These are phyloP conservation scores for Davidsoniella neocaledoniae DNA, from an alignment of 2,329 filamentous ascomycete genomes.

Conservation along the genomic window DNA sequence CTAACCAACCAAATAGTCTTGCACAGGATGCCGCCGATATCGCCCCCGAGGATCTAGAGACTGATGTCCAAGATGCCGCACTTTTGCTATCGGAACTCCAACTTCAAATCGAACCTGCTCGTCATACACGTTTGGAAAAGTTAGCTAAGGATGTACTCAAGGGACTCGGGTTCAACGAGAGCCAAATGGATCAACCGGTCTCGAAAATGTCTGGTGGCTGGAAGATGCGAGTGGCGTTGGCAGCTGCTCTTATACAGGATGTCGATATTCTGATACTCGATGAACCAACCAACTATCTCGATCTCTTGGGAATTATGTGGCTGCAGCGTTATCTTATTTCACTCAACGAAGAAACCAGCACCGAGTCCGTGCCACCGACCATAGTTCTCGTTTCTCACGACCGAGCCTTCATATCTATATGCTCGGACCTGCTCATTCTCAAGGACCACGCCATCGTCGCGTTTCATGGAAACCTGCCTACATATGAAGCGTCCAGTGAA, in stretches of 20 bases:
- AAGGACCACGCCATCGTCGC: slow-evolving; percentile 54
- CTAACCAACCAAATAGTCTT: no score
- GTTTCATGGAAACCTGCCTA: slow-evolving; percentile 58
- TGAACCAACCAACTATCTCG: slow-evolving; percentile 27
- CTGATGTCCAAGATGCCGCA: slow-evolving; percentile 51
- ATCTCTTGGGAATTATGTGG: slow-evolving; percentile 72
- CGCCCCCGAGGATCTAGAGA: slow-evolving; percentile 35
- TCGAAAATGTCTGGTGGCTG: slow-evolving; percentile 58
- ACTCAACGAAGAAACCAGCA: slow-evolving; percentile 26
- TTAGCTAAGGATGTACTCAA: slow-evolving; percentile 48
- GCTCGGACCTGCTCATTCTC: slow-evolving; percentile 63
- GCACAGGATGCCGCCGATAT: slow-evolving; percentile 18
- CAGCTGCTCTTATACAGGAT: slow-evolving; percentile 50
- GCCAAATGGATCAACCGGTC: slow-evolving; percentile 41
- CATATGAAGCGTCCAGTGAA: slow-evolving; percentile 51
- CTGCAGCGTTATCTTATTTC: slow-evolving; percentile 54
- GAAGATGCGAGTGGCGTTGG: slow-evolving; percentile 53
- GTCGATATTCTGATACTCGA: slow-evolving; percentile 62
- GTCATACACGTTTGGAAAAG: slow-evolving; percentile 44
- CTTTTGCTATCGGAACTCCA: slow-evolving; percentile 56
- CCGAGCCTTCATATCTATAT: slow-evolving; percentile 59
- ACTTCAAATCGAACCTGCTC: slow-evolving; percentile 47
- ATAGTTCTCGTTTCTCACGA: slow-evolving; percentile 73
- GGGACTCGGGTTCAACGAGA: slow-evolving; percentile 55
- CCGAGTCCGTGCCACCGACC: slow-evolving; percentile 33